Evolutionary conservation across 306 rosid species (phyloP).

Genomic region (Citrullus mucosospermus): DNA sequence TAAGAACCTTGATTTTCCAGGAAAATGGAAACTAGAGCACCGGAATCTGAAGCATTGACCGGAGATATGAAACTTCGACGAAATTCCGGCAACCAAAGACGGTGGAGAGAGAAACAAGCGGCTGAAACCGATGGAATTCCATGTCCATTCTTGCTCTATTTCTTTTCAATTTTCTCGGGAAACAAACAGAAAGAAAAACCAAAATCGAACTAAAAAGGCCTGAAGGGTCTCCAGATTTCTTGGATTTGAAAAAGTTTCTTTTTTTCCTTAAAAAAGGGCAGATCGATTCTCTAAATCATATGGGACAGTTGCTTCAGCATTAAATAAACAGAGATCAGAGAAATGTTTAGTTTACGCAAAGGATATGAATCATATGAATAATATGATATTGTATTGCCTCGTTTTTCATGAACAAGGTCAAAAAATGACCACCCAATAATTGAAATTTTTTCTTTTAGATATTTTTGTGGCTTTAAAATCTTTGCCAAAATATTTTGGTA

Average conservation of each 20-base stretch:
- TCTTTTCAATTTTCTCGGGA: neutral
- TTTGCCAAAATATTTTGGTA: no score
- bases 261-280: no score
- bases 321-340: neutral
- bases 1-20: conserved; percentile 29
- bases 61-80: conserved; percentile 3
- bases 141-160: conserved; percentile 2
- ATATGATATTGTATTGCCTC: neutral
- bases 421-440: no score
- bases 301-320: neutral
- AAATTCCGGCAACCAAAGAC: conserved; percentile 13
- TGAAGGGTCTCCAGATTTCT: neutral
- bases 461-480: no score
- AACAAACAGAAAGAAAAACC: neutral
- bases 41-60: conserved; percentile 17
- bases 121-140: conserved; percentile 18
- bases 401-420: neutral
- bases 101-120: conserved; percentile 23
- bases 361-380: neutral
- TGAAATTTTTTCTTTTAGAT: no score
- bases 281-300: neutral
- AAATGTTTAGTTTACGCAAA: neutral
- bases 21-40: conserved; percentile 19
- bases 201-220: neutral
- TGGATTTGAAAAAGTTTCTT: neutral